A percentile compares a stretch with the other conserved stretches of the same genome.
These are phyloP conservation scores for Neospermospora avenae DNA, from an alignment of 2,329 filamentous ascomycete genomes.

Conservation along the genomic window DNA sequence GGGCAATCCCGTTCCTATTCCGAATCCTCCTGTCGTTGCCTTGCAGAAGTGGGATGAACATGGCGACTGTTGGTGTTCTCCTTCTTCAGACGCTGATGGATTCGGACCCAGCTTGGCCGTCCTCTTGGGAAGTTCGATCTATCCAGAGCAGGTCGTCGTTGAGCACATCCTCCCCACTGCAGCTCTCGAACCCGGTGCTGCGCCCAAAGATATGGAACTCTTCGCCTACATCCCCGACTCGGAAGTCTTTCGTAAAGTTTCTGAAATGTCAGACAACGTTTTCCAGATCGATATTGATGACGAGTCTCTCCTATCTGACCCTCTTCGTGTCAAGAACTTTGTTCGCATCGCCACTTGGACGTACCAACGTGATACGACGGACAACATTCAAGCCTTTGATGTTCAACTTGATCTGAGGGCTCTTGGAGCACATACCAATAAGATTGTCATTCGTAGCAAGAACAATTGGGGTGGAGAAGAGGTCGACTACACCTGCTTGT, in stretches of 20 bases:
- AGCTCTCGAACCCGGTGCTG: conserved; percentile 58
- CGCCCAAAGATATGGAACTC: conserved; percentile 67
- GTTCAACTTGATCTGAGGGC: conserved; percentile 49
- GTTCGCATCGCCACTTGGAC: conserved; percentile 56
- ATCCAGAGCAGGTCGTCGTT: conserved; percentile 66
- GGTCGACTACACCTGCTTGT: conserved; percentile 60
- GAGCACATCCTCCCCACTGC: conserved; percentile 66
- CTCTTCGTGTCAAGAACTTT: conserved; percentile 39
- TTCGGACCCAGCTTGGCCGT: conserved; percentile 65
- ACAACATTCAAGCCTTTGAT: conserved; percentile 48
- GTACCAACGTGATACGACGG: conserved; percentile 44
- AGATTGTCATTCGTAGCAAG: conserved; percentile 52
- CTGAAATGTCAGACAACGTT: conserved; percentile 33
- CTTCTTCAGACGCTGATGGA: conserved; percentile 39
- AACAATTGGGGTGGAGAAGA: conserved; percentile 54
- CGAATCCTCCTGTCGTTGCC: conserved; percentile 49
- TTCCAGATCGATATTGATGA: conserved; percentile 37
- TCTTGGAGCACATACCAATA: conserved; percentile 46
- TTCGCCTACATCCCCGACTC: conserved; percentile 57
- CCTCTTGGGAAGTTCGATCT: conserved; percentile 52
- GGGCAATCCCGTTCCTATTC: conserved; percentile 23
- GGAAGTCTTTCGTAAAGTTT: conserved; percentile 35
- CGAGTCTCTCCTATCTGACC: conserved; percentile 18
- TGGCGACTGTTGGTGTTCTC: conserved; percentile 85
- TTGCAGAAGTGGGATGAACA: conserved; percentile 71